These are phyloP conservation scores for Excoecaria cochinchinensis DNA, from an alignment of 345 rosid genomes.

Conservation along the genomic window DNA sequence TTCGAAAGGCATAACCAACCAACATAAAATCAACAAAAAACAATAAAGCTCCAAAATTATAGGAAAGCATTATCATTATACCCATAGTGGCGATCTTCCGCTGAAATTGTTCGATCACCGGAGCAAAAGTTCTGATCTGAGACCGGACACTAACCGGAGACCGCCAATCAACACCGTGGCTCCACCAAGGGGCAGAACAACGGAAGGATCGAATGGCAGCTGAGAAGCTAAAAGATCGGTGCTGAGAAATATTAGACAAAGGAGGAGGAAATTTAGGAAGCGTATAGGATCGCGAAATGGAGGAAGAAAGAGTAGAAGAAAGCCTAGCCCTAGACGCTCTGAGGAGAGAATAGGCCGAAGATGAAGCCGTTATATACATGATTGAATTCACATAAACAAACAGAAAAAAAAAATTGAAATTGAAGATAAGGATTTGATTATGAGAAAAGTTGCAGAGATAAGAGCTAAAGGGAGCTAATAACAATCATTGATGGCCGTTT, in stretches of 20 bases:
- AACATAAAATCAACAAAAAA: not conserved
- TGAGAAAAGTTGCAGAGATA: not conserved
- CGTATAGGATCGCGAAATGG: not conserved
- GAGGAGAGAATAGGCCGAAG: slow-evolving; percentile 56
- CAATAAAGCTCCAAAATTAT: not conserved
- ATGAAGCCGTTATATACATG: slow-evolving; percentile 66
- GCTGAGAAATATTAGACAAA: slow-evolving; percentile 25
- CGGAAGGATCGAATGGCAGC: slow-evolving; percentile 46
- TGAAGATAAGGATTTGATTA: slow-evolving; percentile 2
- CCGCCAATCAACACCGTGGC: slow-evolving; percentile 65
- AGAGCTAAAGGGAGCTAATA: not conserved
- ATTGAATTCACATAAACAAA: slow-evolving; percentile 25
- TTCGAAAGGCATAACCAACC: not conserved
- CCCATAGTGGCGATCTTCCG: slow-evolving; percentile 77
- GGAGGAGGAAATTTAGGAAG: slow-evolving; percentile 20
- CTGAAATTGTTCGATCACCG: slow-evolving; percentile 56
- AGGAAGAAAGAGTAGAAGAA: slow-evolving; percentile 19
- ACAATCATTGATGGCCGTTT: not conserved
- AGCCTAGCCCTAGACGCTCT: slow-evolving; percentile 59
- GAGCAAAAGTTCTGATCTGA: slow-evolving; percentile 58
- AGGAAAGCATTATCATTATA: slow-evolving; percentile 16
- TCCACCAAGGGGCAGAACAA: slow-evolving; percentile 57
- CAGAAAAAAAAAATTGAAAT: not conserved
- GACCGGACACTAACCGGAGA: slow-evolving; percentile 56
- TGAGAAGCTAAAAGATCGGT: slow-evolving; percentile 49